Base-by-base conservation (phyloP, 768 basidiomycete species). In the Suillus variegatus region DNA sequence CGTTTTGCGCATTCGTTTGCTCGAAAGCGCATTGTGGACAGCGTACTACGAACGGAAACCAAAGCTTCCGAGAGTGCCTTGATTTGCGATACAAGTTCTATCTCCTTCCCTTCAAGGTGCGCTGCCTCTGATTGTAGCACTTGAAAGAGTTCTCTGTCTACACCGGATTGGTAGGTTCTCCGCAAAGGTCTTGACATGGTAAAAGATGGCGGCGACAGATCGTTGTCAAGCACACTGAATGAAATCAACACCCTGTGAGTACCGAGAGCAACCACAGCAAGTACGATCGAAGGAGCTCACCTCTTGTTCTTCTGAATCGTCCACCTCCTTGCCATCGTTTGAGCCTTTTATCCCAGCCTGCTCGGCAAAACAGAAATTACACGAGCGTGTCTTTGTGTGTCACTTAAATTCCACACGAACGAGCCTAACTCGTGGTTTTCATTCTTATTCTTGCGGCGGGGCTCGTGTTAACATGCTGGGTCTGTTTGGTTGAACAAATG, bases 1-100 rank as follows among this genome's bases (percentile, higher is more conserved):
- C 67, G 71, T 66, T 73, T 76, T 25, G 41, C 74, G 72, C 66
- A 77, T 65, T 76, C 74, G 58, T 71, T 75, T 13, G 72, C 74
- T 49, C 67, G 75, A 61, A 69, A 70, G 46, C 69, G 67, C 38
- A 65, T 69, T 55, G 57, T 16, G 43, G 69, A 67, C 32, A 75
- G 12, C 16, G 38, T 12, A 13, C 25, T 60, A 43, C 58, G 41
- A 32, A 60, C 41, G 10, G 58, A 60, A 18, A 22, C 28, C 41
- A 60, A 44, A 43, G 28, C 28, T 6, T 60, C 58, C 25, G 58
- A 43, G 41, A 60, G 58, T 12, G 18, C 22, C 12, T 10, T 43
- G 25, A 60, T 60, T 32, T 60, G 58, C 6, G 58, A 41, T 32
- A 4, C 16, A 25, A 60, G 40, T 60, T 60, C 43, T 41, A 28